These are phyloP conservation scores for Plasmodium gaboni DNA, from an alignment of 169 alveolate species.

Conservation along the genomic window DNA sequence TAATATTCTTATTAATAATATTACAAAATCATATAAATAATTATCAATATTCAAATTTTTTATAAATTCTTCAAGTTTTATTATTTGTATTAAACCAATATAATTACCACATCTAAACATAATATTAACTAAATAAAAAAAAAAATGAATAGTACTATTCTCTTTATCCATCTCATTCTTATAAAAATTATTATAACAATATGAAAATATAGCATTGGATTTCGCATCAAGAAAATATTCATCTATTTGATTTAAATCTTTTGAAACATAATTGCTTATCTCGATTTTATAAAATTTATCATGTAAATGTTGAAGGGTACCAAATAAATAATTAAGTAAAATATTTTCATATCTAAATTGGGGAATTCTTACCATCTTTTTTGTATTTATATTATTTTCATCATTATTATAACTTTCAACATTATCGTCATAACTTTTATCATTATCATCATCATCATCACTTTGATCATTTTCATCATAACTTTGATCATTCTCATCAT, in stretches of 20 bases:
- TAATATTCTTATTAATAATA: conserved; percentile 68
- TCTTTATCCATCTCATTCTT: conserved; percentile 75
- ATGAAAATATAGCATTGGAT: conserved; percentile 66
- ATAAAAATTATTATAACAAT: conserved; percentile 72
- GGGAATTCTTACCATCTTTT: neutral
- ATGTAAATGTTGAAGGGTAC: conserved; percentile 75
- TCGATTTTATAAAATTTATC: conserved; percentile 73
- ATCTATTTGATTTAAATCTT: conserved; percentile 63
- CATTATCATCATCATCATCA: neutral
- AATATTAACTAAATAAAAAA: conserved; percentile 60
- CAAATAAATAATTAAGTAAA: conserved; percentile 51
- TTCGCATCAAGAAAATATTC: conserved; percentile 67
- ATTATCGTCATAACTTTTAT: neutral
- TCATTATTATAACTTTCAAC: neutral
- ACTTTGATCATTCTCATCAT: no score
- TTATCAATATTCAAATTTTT: conserved; percentile 45
- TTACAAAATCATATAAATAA: conserved; percentile 59
- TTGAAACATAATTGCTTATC: conserved; percentile 67
- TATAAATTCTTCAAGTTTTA: conserved; percentile 52
- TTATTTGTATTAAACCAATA: conserved; percentile 70
- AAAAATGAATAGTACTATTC: conserved; percentile 67
- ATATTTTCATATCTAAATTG: conserved; percentile 63
- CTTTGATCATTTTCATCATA: no score
- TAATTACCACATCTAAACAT: conserved; percentile 76
- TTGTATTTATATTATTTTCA: neutral